These are phyloP conservation scores for Leccinum aurantiacum DNA, from an alignment of 768 basidiomycete genomes.

Conservation along the genomic window DNA sequence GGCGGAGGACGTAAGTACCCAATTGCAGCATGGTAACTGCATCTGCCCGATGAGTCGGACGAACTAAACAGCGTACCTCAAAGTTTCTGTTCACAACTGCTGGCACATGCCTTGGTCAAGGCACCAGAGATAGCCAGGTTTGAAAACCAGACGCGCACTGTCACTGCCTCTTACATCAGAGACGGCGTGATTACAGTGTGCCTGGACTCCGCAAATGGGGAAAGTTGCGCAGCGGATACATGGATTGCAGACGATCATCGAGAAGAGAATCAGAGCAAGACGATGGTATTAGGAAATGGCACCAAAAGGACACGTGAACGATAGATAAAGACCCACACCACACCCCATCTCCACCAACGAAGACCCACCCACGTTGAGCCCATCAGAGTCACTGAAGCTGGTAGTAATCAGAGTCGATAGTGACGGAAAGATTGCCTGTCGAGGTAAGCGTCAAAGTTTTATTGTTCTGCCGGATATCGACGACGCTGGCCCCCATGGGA, in stretches of 20 bases:
- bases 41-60: no score
- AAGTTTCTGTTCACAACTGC: no score
- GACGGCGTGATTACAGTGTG: neutral
- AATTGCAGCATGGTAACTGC: no score
- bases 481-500: neutral
- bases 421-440: neutral
- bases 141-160: no score
- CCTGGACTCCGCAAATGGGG: neutral
- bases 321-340: neutral
- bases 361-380: neutral
- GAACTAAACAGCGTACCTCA: no score
- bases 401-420: neutral
- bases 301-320: neutral
- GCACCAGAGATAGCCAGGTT: no score
- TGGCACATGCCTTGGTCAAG: no score
- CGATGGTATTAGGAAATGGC: neutral
- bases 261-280: neutral
- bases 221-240: neutral
- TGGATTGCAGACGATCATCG: neutral
- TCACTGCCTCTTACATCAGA: no score
- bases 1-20: no score
- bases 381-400: neutral
- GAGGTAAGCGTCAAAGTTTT: neutral
- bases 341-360: neutral
- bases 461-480: slow-evolving; percentile 6